Conservation (phyloP, 192 early-diverging fungal species). For the Pilaira anomala region DNA sequence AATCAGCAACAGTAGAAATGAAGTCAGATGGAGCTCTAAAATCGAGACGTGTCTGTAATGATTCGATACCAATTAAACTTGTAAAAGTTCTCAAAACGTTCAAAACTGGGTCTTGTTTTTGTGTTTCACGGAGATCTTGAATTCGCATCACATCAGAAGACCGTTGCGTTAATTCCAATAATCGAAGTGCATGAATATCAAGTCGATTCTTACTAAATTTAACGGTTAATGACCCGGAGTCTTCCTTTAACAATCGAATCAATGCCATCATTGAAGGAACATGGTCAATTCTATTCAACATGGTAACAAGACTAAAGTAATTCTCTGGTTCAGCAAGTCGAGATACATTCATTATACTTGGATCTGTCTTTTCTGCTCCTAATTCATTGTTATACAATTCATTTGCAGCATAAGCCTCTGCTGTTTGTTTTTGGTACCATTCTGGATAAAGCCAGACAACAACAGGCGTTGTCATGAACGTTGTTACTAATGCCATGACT, state of each 20-base stretch:
- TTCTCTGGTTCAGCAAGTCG: neutral
- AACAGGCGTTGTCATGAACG: slow-evolving; percentile 82
- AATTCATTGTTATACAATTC: slow-evolving; percentile 12
- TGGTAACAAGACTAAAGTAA: slow-evolving; percentile 45
- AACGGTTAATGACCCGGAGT: slow-evolving; percentile 13
- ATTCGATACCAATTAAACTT: slow-evolving; percentile 60
- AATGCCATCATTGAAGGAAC: slow-evolving; percentile 74
- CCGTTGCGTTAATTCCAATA: slow-evolving; percentile 77
- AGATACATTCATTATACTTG: neutral
- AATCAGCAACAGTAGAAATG: slow-evolving; percentile 59
- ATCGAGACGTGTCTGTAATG: slow-evolving; percentile 56
- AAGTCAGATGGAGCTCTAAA: slow-evolving; percentile 66
- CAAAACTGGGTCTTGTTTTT: slow-evolving; percentile 70
- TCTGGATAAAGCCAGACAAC: slow-evolving; percentile 72
- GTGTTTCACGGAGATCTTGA: slow-evolving; percentile 58
- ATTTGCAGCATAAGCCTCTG: neutral
- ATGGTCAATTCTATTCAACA: slow-evolving; percentile 57
- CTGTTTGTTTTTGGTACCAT: slow-evolving; percentile 50
- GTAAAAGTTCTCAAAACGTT: slow-evolving; percentile 83
- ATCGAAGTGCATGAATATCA: slow-evolving; percentile 63
- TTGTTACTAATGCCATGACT: slow-evolving; percentile 59
- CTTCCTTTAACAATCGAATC: slow-evolving; percentile 54
- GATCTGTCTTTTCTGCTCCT: slow-evolving; percentile 18
- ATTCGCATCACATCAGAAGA: slow-evolving; percentile 77
- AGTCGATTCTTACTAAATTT: slow-evolving; percentile 11